These are phyloP conservation scores for Colletotrichum navitas DNA, from an alignment of 2,329 filamentous ascomycete species.

Conservation along the genomic window DNA sequence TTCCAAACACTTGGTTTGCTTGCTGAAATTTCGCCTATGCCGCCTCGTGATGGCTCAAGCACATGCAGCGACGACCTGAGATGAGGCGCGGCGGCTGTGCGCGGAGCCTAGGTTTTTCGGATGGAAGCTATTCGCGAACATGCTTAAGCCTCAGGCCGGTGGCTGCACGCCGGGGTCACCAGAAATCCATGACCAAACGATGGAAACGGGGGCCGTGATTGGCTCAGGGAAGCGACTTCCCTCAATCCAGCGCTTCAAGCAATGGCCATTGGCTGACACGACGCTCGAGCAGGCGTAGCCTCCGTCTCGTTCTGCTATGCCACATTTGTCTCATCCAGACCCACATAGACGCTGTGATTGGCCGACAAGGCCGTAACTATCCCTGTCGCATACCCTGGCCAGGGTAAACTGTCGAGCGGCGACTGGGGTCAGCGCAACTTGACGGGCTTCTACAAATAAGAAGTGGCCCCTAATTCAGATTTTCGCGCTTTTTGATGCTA, in stretches of 20 bases:
- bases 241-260: conserved; percentile 12
- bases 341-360: conserved; percentile 21
- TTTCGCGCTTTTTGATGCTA: conserved; percentile 48
- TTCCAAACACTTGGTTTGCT: not conserved
- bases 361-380: not conserved
- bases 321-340: conserved; percentile 36
- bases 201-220: conserved; percentile 16
- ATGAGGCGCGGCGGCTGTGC: conserved; percentile 30
- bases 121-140: conserved; percentile 34
- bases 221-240: conserved; percentile 8
- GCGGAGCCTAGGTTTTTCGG: conserved; percentile 8
- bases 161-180: conserved; percentile 7
- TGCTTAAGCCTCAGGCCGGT: conserved; percentile 12
- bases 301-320: conserved; percentile 34
- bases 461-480: conserved; percentile 55
- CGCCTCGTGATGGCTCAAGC: conserved; percentile 1
- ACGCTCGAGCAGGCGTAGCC: conserved; percentile 25
- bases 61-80: not conserved
- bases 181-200: not conserved
- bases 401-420: conserved; percentile 33
- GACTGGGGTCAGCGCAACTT: conserved; percentile 39
- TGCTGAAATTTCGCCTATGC: not conserved
- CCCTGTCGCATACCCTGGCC: conserved; percentile 35
- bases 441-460: conserved; percentile 58
- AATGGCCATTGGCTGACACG: conserved; percentile 26